These are phyloP conservation scores for Anacardium occidentale DNA, from an alignment of 345 rosid species.

Conservation along the genomic window DNA sequence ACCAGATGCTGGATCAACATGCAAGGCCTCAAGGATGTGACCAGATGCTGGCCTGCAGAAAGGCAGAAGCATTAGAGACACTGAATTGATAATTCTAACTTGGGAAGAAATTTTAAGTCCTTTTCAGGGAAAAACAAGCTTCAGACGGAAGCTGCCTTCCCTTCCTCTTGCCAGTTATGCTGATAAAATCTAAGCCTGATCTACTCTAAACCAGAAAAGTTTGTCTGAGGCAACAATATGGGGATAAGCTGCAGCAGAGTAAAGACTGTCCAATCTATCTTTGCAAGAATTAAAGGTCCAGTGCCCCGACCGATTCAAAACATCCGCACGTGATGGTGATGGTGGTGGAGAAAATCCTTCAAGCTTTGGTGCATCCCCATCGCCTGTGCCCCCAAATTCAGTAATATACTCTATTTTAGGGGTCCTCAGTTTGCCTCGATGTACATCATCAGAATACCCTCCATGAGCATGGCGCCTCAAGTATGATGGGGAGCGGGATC, in stretches of 20 bases:
- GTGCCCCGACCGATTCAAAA: conserved; percentile 97
- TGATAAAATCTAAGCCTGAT: conserved; percentile 47
- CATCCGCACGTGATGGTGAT: conserved; percentile 67
- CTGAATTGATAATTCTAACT: conserved; percentile 24
- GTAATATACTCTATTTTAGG: conserved; percentile 86
- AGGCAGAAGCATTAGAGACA: conserved; percentile 44
- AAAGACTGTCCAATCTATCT: conserved; percentile 85
- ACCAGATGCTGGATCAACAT: conserved; percentile 98
- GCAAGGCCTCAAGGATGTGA: conserved; percentile 90
- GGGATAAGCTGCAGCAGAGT: conserved; percentile 72
- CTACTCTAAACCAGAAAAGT: conserved; percentile 47
- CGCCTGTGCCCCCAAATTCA: conserved; percentile 88
- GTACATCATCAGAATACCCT: conserved; percentile 57
- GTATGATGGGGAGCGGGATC: conserved; percentile 77
- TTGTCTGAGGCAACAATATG: conserved; percentile 61
- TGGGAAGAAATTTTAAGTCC: conserved; percentile 25
- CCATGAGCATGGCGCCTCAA: conserved; percentile 62
- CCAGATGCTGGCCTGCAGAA: conserved; percentile 85
- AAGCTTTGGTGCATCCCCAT: conserved; percentile 57
- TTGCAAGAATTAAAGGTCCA: conserved; percentile 95
- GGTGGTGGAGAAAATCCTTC: conserved; percentile 86
- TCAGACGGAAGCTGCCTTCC: conserved; percentile 56
- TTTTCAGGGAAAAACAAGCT: conserved; percentile 40
- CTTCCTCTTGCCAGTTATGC: conserved; percentile 55
- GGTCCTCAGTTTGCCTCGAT: conserved; percentile 61